Evolutionary conservation across 1,139 yeast species (phyloP).

Genomic region (Magnusiomyces sp.): DNA sequence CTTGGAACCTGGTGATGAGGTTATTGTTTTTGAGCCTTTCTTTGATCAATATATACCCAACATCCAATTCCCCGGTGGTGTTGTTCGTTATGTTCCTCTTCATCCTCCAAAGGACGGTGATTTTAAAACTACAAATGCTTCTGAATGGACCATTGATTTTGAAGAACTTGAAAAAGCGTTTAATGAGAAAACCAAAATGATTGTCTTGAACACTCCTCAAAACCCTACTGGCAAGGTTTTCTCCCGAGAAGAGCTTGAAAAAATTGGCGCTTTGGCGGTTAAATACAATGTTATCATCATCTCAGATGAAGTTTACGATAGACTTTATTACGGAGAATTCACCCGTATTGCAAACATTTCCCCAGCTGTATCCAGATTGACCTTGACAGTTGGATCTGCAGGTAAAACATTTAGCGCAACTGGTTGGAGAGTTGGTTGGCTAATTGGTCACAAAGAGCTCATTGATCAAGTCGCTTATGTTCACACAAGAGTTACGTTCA

Average conservation of each 20-base stretch:
- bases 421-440: conserved; percentile 98
- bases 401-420: conserved; percentile 97
- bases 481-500: conserved; percentile 85
- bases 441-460: conserved; percentile 77
- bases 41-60: conserved; percentile 94
- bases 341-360: conserved; percentile 77
- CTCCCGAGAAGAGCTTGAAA: conserved; percentile 58
- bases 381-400: conserved; percentile 90
- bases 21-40: conserved; percentile 93
- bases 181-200: conserved; percentile 67
- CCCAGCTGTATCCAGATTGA: conserved; percentile 69
- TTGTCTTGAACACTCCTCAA: conserved; percentile 88
- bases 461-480: conserved; percentile 80
- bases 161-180: conserved; percentile 63
- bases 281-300: conserved; percentile 72
- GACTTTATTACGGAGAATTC: conserved; percentile 66
- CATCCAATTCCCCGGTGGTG: conserved; percentile 89
- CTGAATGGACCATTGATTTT: conserved; percentile 84
- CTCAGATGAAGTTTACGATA: conserved; percentile 93
- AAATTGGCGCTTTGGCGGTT: conserved; percentile 74
- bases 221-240: conserved; percentile 93
- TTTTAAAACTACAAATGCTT: conserved; percentile 57
- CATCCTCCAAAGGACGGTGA: conserved; percentile 74
- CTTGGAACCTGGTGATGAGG: conserved; percentile 84
- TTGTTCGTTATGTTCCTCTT: conserved; percentile 73